phyloP scores from a whole-genome alignment of 805 yeast genomes.

The Pichia nakasei region DNA sequence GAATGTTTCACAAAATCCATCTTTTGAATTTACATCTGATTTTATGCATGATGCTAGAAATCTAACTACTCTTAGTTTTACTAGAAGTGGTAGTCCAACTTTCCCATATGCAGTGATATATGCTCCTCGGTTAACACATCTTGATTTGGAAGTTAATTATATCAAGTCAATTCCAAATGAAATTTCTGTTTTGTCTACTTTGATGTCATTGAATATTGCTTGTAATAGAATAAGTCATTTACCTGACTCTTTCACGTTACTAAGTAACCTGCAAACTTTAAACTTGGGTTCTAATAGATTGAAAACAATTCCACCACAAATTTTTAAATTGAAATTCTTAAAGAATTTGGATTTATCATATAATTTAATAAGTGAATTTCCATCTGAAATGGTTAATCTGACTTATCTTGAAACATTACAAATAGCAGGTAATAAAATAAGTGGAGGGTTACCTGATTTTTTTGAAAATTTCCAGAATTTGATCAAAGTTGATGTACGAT shows the following conservation, averaged over 20 bases:
- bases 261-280: constrained; percentile 46
- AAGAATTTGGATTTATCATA: constrained; percentile 72
- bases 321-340: constrained; percentile 51
- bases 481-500: constrained; percentile 68
- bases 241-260: constrained; percentile 51
- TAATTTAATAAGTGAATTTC: constrained; percentile 57
- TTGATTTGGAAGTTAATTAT: constrained; percentile 74
- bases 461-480: constrained; percentile 47
- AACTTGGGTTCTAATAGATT: constrained; percentile 77
- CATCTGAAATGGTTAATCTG: constrained; percentile 52
- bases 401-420: constrained; percentile 58
- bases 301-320: constrained; percentile 51
- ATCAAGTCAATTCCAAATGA: constrained; percentile 53
- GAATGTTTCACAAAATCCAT: constrained; percentile 81
- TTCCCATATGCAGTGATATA: constrained; percentile 70
- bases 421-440: constrained; percentile 62
- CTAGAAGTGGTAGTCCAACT: constrained; percentile 60
- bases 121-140: constrained; percentile 53
- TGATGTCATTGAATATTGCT: constrained; percentile 56
- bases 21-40: constrained; percentile 73
- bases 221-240: constrained; percentile 62
- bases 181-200: constrained; percentile 42
- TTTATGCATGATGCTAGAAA: constrained; percentile 76
- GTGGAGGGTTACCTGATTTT: constrained; percentile 41
- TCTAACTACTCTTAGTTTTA: constrained; percentile 56